Conservation (phyloP, 805 yeast species). For the Nakazawaea populi region DNA sequence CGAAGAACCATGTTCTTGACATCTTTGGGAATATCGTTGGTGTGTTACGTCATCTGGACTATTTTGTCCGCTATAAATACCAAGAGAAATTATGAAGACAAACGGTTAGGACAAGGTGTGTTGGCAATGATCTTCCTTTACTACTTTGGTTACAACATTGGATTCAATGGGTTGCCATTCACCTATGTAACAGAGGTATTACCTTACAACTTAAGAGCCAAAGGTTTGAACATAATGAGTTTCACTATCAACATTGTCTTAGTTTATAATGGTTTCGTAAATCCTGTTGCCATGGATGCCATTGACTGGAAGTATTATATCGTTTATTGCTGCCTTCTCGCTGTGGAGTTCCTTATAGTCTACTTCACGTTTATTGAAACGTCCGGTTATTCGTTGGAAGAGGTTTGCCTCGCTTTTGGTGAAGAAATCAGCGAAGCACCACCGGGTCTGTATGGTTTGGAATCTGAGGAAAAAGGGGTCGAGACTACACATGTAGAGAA, state of each 20-base stretch:
- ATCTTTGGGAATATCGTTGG: slow-evolving; percentile 29
- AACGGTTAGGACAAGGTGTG: slow-evolving; percentile 37
- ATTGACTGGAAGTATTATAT: slow-evolving; percentile 32
- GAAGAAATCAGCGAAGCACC: slow-evolving; percentile 9
- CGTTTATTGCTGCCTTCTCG: slow-evolving; percentile 25
- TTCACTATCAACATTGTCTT: slow-evolving; percentile 13
- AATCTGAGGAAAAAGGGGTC: neutral
- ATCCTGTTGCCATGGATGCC: slow-evolving; percentile 32
- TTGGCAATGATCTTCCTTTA: slow-evolving; percentile 44
- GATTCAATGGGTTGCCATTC: slow-evolving; percentile 39
- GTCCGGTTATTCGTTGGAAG: slow-evolving; percentile 32
- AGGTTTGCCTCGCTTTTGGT: slow-evolving; percentile 22
- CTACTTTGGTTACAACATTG: slow-evolving; percentile 35
- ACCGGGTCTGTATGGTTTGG: neutral
- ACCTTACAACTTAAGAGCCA: slow-evolving; percentile 25
- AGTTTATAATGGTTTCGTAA: slow-evolving; percentile 18
- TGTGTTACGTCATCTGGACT: slow-evolving; percentile 37
- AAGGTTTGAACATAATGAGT: slow-evolving; percentile 14
- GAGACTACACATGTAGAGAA: neutral
- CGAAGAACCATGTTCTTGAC: slow-evolving; percentile 31
- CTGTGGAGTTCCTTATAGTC: slow-evolving; percentile 23
- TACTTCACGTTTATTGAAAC: slow-evolving; percentile 31
- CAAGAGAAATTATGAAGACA: slow-evolving; percentile 31
- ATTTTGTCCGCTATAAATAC: slow-evolving; percentile 39
- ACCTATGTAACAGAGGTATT: slow-evolving; percentile 37